Conservation (phyloP, 805 yeast genomes). For the Candida caryicola region DNA sequence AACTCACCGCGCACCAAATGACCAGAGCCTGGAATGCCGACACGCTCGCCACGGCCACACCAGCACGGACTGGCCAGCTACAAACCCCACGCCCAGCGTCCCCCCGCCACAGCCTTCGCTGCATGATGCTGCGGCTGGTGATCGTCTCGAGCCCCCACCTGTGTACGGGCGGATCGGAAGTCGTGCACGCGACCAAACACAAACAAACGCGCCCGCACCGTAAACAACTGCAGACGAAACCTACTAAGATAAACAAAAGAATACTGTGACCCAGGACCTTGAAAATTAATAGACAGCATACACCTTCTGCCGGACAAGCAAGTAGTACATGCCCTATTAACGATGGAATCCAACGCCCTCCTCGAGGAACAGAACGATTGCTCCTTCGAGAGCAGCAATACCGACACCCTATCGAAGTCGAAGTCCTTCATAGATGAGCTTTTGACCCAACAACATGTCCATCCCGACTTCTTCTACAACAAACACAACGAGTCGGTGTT, state of each 20-base stretch:
- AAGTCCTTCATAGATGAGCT: not conserved
- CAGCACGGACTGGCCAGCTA: too few species aligned
- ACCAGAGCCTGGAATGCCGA: too few species aligned
- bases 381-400: not conserved
- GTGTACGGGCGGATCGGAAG: too few species aligned
- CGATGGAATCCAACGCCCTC: not conserved
- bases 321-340: not conserved
- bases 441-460: constrained; percentile 11
- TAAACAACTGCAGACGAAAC: not conserved
- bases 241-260: not conserved
- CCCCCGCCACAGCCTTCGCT: too few species aligned
- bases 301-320: too few species aligned
- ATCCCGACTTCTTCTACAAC: constrained; percentile 29
- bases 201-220: not conserved
- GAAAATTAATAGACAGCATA: not conserved
- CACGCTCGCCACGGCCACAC: too few species aligned
- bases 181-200: not conserved
- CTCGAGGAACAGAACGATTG: not conserved
- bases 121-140: too few species aligned
- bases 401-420: constrained; percentile 1
- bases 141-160: too few species aligned
- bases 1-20: too few species aligned
- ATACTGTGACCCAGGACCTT: not conserved
- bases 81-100: too few species aligned
- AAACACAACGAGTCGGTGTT: constrained; percentile 36